Evolutionary conservation across 2,329 filamentous ascomycete species (phyloP).

Genomic region (Botrytis hyacinthi): DNA sequence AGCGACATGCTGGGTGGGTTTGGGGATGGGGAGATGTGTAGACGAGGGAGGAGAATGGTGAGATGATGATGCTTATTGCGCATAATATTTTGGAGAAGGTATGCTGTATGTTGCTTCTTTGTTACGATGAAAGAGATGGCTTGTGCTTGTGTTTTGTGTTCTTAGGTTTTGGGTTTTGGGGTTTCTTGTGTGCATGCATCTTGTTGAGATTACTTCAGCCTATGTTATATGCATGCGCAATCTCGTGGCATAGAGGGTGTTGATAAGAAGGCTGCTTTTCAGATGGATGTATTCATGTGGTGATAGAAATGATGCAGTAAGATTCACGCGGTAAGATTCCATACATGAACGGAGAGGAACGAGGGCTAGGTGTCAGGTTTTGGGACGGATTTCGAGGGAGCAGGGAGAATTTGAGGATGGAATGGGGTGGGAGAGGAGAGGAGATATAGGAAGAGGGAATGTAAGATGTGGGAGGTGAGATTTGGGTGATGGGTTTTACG

Average conservation of each 20-base stretch:
- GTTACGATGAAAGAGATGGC: neutral
- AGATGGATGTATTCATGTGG: neutral
- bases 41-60: neutral
- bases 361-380: too few species aligned
- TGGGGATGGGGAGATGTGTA: neutral
- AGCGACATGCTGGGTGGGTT: neutral
- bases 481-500: too few species aligned
- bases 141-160: neutral
- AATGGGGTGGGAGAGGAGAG: too few species aligned
- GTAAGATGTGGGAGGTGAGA: too few species aligned
- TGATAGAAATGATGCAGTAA: neutral
- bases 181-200: neutral
- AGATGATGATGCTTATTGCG: neutral
- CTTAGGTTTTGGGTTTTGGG: neutral
- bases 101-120: neutral
- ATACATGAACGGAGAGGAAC: neutral
- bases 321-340: neutral
- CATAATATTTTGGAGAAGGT: neutral
- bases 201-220: neutral
- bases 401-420: too few species aligned
- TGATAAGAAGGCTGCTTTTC: neutral
- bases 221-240: neutral
- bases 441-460: too few species aligned
- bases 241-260: neutral
- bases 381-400: too few species aligned